Conservation (phyloP, 805 yeast genomes). For the Candida sanyiensis region DNA sequence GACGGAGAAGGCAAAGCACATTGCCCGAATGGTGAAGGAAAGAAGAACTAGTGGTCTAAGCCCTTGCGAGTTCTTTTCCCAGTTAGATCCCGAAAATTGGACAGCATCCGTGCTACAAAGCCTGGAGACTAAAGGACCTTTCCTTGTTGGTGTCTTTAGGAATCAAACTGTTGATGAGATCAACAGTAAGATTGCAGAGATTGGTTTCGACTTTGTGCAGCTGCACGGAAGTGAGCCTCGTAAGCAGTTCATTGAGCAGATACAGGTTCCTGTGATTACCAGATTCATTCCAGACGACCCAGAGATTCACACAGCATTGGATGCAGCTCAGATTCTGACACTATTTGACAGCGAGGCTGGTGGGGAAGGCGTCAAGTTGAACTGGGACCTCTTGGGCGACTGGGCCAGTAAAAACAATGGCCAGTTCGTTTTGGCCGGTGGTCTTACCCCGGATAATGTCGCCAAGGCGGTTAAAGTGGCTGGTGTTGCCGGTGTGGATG, state of each 20-base stretch:
- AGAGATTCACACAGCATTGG: constrained; percentile 28
- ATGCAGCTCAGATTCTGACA: constrained; percentile 44
- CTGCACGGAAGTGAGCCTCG: constrained; percentile 75
- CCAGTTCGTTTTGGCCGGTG: constrained; percentile 78
- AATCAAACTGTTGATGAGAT: constrained; percentile 73
- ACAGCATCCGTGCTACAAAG: constrained; percentile 13
- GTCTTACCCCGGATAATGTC: constrained; percentile 75
- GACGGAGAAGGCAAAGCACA: constrained; percentile 38
- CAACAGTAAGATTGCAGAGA: constrained; percentile 30
- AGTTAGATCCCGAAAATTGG: constrained; percentile 3
- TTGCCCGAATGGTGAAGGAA: constrained; percentile 34
- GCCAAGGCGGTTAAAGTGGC: constrained; percentile 37
- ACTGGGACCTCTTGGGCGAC: constrained; percentile 54
- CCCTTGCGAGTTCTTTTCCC: not conserved
- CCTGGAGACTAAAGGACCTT: constrained; percentile 46
- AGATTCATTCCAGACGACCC: constrained; percentile 61
- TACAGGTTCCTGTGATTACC: constrained; percentile 58
- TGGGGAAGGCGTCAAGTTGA: constrained; percentile 80
- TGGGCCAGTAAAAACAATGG: constrained; percentile 28
- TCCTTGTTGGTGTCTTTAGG: constrained; percentile 83
- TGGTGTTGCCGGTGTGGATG: constrained; percentile 88
- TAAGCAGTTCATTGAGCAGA: constrained; percentile 31
- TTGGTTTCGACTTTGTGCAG: constrained; percentile 73
- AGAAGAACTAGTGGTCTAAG: constrained; percentile 4
- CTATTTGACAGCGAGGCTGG: constrained; percentile 85